Conservation (phyloP, 805 yeast species). For the Yarrowia divulgata region DNA sequence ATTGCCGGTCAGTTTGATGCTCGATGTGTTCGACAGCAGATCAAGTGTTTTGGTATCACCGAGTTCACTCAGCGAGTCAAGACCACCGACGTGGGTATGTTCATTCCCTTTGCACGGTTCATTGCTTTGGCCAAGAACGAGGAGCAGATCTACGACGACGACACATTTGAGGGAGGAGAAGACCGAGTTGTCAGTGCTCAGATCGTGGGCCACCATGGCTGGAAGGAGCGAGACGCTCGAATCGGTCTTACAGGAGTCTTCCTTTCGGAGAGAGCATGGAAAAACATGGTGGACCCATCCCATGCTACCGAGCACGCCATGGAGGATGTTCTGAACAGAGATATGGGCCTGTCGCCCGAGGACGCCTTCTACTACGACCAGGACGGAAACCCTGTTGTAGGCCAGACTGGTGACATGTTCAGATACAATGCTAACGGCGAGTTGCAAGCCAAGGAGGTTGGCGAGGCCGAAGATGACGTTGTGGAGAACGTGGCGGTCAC, state of each 20-base stretch:
- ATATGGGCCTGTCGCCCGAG: conserved; percentile 26
- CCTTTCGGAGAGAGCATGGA: conserved; percentile 54
- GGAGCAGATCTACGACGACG: conserved; percentile 42
- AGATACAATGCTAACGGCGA: conserved; percentile 44
- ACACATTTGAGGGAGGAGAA: conserved; percentile 31
- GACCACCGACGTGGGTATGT: conserved; percentile 51
- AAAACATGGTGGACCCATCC: conserved; percentile 50
- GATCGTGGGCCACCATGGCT: conserved; percentile 47
- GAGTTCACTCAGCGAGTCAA: conserved; percentile 54
- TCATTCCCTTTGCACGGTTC: conserved; percentile 53
- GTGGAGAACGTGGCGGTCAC: conserved; percentile 49
- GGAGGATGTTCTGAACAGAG: conserved; percentile 42
- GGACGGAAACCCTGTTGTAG: conserved; percentile 45
- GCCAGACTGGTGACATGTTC: conserved; percentile 51
- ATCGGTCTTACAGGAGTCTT: conserved; percentile 54
- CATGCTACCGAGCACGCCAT: conserved; percentile 40
- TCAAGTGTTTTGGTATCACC: conserved; percentile 53
- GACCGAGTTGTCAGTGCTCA: conserved; percentile 44
- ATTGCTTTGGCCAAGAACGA: conserved; percentile 46
- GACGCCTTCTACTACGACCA: conserved; percentile 50
- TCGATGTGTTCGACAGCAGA: conserved; percentile 54
- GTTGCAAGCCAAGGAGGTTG: conserved; percentile 46
- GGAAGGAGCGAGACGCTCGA: conserved; percentile 52
- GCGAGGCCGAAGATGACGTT: conserved; percentile 49
- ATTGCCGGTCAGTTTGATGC: conserved; percentile 53